These are phyloP conservation scores for Podospora conica DNA, from an alignment of 495 filamentous ascomycete species.

Conservation along the genomic window DNA sequence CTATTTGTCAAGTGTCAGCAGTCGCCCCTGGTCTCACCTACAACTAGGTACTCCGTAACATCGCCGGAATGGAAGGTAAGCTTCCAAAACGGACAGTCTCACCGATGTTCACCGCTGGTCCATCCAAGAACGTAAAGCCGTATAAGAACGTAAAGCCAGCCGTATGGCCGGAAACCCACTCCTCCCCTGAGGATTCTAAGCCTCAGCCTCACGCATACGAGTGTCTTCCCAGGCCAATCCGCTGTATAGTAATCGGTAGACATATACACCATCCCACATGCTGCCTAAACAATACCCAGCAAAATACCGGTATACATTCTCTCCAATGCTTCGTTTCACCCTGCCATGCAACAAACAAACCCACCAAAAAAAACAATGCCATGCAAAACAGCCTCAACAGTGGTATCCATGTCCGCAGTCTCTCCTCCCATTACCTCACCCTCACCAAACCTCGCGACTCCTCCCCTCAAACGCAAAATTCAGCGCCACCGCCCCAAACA, in stretches of 20 bases:
- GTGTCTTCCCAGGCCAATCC: background rate
- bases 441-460: slow-evolving; percentile 35
- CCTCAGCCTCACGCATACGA: background rate
- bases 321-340: background rate
- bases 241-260: no score
- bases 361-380: background rate
- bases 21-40: no score
- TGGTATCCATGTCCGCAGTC: background rate
- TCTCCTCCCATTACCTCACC: background rate
- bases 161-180: no score
- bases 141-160: no score
- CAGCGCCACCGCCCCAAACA: slow-evolving; percentile 65
- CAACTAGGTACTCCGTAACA: no score
- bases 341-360: background rate
- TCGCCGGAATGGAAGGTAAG: no score
- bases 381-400: background rate
- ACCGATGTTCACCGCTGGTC: no score
- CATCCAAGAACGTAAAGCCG: no score
- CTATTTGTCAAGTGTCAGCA: no score
- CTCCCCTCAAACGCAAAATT: slow-evolving; percentile 66
- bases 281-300: background rate
- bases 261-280: background rate
- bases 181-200: no score
- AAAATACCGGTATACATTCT: background rate
- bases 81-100: no score